phyloP scores from a whole-genome alignment of 768 basidiomycete genomes.

The Cyclocybe aegerita region DNA sequence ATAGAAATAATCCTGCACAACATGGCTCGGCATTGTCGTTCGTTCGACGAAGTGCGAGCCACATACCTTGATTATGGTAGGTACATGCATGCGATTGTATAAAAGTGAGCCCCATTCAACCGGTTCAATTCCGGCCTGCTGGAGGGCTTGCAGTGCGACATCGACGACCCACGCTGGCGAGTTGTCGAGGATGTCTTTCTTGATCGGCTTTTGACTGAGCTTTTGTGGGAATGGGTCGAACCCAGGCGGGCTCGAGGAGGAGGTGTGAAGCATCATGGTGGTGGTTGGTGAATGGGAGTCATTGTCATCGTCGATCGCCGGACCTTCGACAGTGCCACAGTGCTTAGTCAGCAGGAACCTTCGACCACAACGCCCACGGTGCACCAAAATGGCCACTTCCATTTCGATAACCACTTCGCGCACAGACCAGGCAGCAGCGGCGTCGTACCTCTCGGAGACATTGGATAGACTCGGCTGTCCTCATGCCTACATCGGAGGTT shows the following conservation, averaged over 20 bases:
- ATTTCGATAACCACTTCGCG: constrained; percentile 19
- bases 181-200: constrained; percentile 11
- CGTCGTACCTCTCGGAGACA: constrained; percentile 12
- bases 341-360: not conserved
- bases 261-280: not conserved
- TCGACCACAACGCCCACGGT: not conserved
- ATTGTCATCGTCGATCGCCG: no score
- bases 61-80: constrained; percentile 21
- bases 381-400: constrained; percentile 1
- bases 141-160: constrained; percentile 21
- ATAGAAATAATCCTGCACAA: constrained; percentile 21
- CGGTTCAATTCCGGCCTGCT: constrained; percentile 16
- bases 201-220: not conserved
- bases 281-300: no score
- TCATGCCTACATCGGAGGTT: constrained; percentile 29
- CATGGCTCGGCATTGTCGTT: not conserved
- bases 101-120: constrained; percentile 27
- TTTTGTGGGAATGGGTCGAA: not conserved
- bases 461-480: constrained; percentile 17
- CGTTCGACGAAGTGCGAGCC: not conserved
- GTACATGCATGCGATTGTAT: constrained; percentile 26
- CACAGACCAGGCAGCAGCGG: constrained; percentile 17
- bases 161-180: constrained; percentile 23
- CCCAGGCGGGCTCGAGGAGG: not conserved
- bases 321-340: no score